Conservation (phyloP, 2,329 filamentous ascomycete genomes). For the Herpotrichia juniperi region DNA sequence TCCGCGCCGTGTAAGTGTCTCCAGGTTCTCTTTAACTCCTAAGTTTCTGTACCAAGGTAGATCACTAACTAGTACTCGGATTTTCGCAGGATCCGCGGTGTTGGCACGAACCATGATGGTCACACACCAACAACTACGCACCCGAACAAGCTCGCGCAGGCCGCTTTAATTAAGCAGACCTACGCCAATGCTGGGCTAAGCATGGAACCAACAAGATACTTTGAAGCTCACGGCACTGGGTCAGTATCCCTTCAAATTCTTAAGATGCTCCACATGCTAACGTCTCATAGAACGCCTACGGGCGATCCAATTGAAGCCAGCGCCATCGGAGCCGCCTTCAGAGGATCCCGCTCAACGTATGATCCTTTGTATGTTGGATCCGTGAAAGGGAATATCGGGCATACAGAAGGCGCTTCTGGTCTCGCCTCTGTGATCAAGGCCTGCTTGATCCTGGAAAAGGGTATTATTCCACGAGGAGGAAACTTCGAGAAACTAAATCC, state of each 20-base stretch:
- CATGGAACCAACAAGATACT: constrained; percentile 5
- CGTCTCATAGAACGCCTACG: constrained; percentile 61
- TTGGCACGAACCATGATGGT: constrained; percentile 55
- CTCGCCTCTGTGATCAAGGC: constrained; percentile 43
- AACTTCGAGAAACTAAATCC: constrained; percentile 6
- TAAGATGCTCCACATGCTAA: no score
- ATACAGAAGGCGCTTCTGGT: constrained; percentile 23
- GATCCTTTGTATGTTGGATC: constrained; percentile 5
- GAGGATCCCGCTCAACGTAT: not conserved
- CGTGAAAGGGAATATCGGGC: constrained; percentile 46
- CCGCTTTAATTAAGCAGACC: not conserved
- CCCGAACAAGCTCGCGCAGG: constrained; percentile 59
- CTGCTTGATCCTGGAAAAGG: constrained; percentile 44
- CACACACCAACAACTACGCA: constrained; percentile 59
- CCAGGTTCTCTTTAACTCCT: no score
- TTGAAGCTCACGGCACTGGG: constrained; percentile 16
- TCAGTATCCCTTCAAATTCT: no score
- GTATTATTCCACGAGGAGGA: constrained; percentile 28
- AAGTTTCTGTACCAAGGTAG: no score
- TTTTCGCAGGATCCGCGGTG: constrained; percentile 45
- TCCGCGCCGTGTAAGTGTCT: constrained; percentile 49
- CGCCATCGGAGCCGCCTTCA: constrained; percentile 3
- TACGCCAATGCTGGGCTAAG: constrained; percentile 7
- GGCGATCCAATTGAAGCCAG: constrained; percentile 41
- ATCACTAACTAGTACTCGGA: no score